These are phyloP conservation scores for Ceratocystis eucalypticola DNA, from an alignment of 2,329 filamentous ascomycete genomes.

Conservation along the genomic window DNA sequence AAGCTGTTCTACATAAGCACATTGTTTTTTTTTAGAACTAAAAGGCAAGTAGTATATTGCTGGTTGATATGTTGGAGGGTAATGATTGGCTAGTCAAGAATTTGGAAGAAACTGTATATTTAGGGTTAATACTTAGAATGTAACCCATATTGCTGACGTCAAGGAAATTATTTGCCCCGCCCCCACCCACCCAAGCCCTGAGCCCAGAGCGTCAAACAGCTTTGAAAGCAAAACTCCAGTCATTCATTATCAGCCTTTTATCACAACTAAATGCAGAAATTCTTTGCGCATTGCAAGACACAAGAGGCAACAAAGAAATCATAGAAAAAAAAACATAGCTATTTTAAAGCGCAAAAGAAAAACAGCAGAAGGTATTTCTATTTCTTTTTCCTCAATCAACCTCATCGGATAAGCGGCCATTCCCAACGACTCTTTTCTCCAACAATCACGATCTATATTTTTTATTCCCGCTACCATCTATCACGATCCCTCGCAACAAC, in stretches of 20 bases:
- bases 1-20: no score
- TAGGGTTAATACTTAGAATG: background rate
- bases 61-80: background rate
- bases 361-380: background rate
- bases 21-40: no score
- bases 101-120: no score
- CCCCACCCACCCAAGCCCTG: constrained; percentile 2
- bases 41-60: no score
- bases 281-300: background rate
- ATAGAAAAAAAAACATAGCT: background rate
- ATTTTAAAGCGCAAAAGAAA: background rate
- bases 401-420: no score
- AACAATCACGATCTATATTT: background rate
- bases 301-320: background rate
- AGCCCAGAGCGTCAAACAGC: background rate
- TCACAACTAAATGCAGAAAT: background rate
- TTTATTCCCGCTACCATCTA: background rate
- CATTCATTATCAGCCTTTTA: background rate
- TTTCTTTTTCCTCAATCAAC: background rate
- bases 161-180: constrained; percentile 1
- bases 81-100: background rate
- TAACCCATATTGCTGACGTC: constrained; percentile 1
- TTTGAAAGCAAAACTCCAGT: background rate
- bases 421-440: background rate
- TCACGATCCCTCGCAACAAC: background rate